Percentiles rank a stretch among this genome's conserved stretches.
phyloP scores from a whole-genome alignment of 164 flowering plant genomes.

The Malania oleifera region DNA sequence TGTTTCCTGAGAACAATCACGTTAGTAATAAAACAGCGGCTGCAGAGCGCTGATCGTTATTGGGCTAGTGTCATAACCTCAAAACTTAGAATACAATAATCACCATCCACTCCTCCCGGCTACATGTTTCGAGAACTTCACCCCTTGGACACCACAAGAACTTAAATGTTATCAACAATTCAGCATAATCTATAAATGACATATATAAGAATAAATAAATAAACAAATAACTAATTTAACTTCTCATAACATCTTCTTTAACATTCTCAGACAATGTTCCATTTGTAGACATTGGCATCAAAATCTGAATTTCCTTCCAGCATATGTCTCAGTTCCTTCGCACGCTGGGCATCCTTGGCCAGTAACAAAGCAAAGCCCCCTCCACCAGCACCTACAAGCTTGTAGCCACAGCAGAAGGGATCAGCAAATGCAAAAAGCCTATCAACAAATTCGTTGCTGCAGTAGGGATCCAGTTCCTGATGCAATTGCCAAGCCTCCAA shows the following conservation, averaged over 20 bases:
- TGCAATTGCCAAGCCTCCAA: conserved; percentile 94
- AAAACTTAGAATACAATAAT: no score
- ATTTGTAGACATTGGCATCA: conserved; percentile 57
- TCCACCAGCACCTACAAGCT: conserved; percentile 98
- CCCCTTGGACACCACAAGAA: no score
- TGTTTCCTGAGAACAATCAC: no score
- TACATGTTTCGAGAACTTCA: no score
- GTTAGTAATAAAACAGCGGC: no score
- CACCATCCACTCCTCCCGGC: no score
- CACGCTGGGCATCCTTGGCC: conserved; percentile 48
- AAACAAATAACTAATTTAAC: background rate
- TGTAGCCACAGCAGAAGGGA: conserved; percentile 84
- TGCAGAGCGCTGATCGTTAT: no score
- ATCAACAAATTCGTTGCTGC: conserved; percentile 88
- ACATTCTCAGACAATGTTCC: conserved; percentile 41
- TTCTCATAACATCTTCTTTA: background rate
- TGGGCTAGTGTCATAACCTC: no score
- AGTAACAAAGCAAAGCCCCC: conserved; percentile 95
- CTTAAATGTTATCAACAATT: no score
- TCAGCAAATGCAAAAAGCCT: conserved; percentile 62
- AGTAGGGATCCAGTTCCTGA: conserved; percentile 93
- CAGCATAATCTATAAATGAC: no score
- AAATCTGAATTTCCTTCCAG: conserved; percentile 48
- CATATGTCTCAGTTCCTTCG: conserved; percentile 40
- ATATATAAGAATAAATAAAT: background rate